Base-by-base conservation (phyloP, 371 early-diverging fungal species). In the Mucor sp. region DNA sequence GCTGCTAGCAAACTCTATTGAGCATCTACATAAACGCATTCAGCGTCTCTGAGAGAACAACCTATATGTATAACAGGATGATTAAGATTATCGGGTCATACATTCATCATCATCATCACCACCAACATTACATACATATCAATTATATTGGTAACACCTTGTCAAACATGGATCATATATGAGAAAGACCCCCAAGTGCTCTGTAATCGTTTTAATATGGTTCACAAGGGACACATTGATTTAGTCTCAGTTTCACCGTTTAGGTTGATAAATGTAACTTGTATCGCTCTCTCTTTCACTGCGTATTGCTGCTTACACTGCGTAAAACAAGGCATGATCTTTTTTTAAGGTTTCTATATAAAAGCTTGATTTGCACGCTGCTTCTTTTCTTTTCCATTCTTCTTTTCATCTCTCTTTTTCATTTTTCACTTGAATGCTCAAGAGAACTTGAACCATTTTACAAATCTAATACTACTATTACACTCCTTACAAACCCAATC, bases 121-220 rank as follows among this genome's bases (percentile, higher is more conserved):
- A 23, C 25, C 12, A 25, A 32, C 30, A 56, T 56, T 56, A 56
- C 17, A 53, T 53, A 56, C 32, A 56, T 32, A n/a, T 57, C 23
- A 63, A 56, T 17, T 57, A 32, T 58, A 58, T 64, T 58, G 59
- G 66, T 66, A 48, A 66, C 66, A 66, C 66, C 60, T 66, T 66
- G 66, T 66, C 66, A 59, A 53, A 66, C 66, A 58, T 27, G 44
- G 44, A 57, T 41, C 48, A 19, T 35, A 58, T 56, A 65, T 65
- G 65, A 65, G 47, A 65, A 65, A 65, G 58, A 58, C 44, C 21
- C 30, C 4, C 4, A 48, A 58, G 47, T 58, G 65, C 47, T 65
- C 32, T 65, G 48, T 47, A 21, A 41, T 17, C 25, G 5, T 65
- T 32, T 33, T 28, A 58, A 23, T 19, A 65, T 57, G 64, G 64